Evolutionary conservation across 805 yeast genomes (phyloP).

Genomic region (Ogataea populi-albae): DNA sequence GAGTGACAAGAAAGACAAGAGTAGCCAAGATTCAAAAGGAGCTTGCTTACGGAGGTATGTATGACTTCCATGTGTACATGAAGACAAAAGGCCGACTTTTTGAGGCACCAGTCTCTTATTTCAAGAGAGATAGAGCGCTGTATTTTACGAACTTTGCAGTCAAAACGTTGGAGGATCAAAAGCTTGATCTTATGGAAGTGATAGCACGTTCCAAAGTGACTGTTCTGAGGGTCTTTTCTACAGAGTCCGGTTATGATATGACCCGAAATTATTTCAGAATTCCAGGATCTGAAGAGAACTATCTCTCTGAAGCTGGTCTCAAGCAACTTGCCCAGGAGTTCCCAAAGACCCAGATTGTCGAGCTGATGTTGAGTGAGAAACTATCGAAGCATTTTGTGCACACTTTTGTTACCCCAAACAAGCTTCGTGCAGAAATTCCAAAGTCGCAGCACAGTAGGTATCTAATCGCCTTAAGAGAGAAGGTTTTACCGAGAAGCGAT

Average conservation of each 20-base stretch:
- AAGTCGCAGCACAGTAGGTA: conserved; percentile 45
- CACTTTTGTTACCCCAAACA: conserved; percentile 47
- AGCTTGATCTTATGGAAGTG: conserved; percentile 35
- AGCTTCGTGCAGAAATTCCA: conserved; percentile 24
- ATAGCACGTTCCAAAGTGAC: conserved; percentile 50
- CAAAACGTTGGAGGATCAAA: conserved; percentile 41
- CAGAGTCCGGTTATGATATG: conserved; percentile 69
- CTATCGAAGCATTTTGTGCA: conserved; percentile 65
- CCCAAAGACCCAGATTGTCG: conserved; percentile 68
- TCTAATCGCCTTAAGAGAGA: conserved; percentile 57
- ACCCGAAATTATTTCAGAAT: conserved; percentile 57
- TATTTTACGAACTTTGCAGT: conserved; percentile 82
- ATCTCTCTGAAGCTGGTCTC: conserved; percentile 40
- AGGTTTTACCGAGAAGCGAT: conserved; percentile 52
- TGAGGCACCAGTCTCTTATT: conserved; percentile 75
- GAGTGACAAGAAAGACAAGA: conserved; percentile 34
- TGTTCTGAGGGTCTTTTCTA: conserved; percentile 63
- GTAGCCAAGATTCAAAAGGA: conserved; percentile 50
- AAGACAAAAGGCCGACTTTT: conserved; percentile 85
- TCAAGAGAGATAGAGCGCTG: conserved; percentile 65
- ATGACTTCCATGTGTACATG: conserved; percentile 59
- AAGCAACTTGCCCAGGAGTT: conserved; percentile 36
- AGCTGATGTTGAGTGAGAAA: conserved; percentile 73
- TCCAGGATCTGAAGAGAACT: conserved; percentile 39
- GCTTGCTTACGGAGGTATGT: conserved; percentile 65